Conservation (phyloP, 352 stramenopile genomes). For the Thraustochytrium sp. region DNA sequence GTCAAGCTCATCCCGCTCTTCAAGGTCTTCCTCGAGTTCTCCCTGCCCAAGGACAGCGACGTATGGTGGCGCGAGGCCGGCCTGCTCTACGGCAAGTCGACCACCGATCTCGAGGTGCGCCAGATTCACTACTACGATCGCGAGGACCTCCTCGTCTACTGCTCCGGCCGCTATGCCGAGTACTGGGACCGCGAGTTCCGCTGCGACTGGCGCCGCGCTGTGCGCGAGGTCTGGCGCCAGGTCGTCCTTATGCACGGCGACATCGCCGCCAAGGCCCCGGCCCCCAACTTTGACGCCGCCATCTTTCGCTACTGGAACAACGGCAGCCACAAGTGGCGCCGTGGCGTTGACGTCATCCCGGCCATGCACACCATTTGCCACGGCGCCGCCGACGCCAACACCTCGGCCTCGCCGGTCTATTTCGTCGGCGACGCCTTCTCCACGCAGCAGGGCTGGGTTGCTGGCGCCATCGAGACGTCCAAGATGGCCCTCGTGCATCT, state of each 20-base stretch:
- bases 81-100: slow-evolving; percentile 24
- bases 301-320: slow-evolving; percentile 17
- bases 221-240: neutral
- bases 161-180: slow-evolving; percentile 18
- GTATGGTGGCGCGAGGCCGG: slow-evolving; percentile 24
- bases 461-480: neutral
- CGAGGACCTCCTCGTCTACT: slow-evolving; percentile 32
- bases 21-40: slow-evolving; percentile 26
- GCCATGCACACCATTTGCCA: neutral
- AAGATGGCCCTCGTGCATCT: neutral
- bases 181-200: slow-evolving; percentile 19
- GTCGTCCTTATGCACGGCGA: slow-evolving; percentile 3
- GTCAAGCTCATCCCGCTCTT: slow-evolving; percentile 35
- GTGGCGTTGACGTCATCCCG: neutral
- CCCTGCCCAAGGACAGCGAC: neutral
- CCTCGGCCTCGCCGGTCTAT: neutral
- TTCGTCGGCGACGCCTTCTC: slow-evolving; percentile 27
- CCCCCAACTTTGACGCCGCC: neutral
- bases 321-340: slow-evolving; percentile 24
- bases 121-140: slow-evolving; percentile 34
- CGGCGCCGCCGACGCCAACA: neutral
- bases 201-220: neutral
- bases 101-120: slow-evolving; percentile 24
- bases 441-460: slow-evolving; percentile 20
- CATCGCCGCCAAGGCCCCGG: neutral